These are phyloP conservation scores for Rutstroemia sp. DNA, from an alignment of 2,329 filamentous ascomycete genomes.

Conservation along the genomic window DNA sequence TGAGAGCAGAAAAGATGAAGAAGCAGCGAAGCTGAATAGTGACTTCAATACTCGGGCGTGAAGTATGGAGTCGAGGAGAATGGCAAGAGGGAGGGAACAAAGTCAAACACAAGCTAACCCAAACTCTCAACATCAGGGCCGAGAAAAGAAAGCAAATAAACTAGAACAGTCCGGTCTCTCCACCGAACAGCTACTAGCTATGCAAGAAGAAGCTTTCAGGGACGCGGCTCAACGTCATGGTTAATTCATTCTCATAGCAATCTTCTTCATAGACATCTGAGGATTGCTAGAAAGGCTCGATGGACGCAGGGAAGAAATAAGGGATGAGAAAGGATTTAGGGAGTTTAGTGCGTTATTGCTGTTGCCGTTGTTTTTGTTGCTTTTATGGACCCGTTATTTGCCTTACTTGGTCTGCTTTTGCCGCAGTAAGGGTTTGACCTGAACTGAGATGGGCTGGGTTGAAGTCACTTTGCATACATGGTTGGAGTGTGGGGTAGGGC, in stretches of 20 bases:
- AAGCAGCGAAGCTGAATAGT: background rate
- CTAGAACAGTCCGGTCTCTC: slow-evolving; percentile 91
- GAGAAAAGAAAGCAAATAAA: slow-evolving; percentile 96
- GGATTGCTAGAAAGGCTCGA: background rate
- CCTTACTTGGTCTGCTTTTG: background rate
- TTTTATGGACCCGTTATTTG: background rate
- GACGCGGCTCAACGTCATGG: slow-evolving; percentile 45
- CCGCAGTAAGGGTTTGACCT: background rate
- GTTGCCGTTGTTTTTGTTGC: too few relatives aligned
- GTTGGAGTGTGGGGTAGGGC: background rate
- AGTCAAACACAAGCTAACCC: slow-evolving; percentile 4
- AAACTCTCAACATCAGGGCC: slow-evolving; percentile 52
- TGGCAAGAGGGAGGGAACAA: background rate
- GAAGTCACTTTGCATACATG: slow-evolving; percentile 3
- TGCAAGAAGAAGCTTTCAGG: slow-evolving; percentile 89
- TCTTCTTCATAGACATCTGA: too few relatives aligned
- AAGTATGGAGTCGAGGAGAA: background rate
- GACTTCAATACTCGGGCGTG: background rate
- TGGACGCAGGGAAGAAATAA: too few relatives aligned
- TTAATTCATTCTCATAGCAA: background rate
- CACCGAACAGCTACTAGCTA: slow-evolving; percentile 78
- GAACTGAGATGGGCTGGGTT: too few relatives aligned
- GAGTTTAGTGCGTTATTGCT: too few relatives aligned
- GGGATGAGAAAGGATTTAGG: too few relatives aligned
- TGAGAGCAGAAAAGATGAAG: background rate